Percentiles rank a stretch among this genome's conserved stretches.
These are phyloP conservation scores for Dictyostelium citrinum DNA, from an alignment of 78 protist genomes.

Conservation along the genomic window DNA sequence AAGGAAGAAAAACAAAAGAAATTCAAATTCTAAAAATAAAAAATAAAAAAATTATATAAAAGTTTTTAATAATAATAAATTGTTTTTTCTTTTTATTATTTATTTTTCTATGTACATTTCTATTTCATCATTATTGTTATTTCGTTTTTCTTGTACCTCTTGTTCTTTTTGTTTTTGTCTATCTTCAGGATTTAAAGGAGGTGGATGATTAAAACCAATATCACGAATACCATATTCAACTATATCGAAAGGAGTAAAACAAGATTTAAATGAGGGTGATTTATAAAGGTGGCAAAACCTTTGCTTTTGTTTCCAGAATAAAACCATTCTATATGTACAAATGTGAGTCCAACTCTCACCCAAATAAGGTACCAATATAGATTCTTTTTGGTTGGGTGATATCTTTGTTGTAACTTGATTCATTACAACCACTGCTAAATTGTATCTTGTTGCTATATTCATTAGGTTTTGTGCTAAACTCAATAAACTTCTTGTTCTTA, in stretches of 20 bases:
- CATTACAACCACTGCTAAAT: constrained; percentile 78
- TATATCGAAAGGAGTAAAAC: background rate
- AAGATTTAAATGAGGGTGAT: constrained; percentile 10
- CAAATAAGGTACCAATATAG: constrained; percentile 76
- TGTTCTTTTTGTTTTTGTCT: background rate
- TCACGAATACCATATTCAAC: constrained; percentile 35
- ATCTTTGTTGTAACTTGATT: constrained; percentile 85
- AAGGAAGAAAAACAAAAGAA: constrained; percentile 77
- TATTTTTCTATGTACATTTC: background rate
- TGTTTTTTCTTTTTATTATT: background rate
- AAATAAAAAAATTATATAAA: too few species aligned
- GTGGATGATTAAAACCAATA: background rate
- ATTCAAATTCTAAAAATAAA: constrained; percentile 74
- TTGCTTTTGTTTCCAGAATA: constrained; percentile 23
- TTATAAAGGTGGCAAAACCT: constrained; percentile 42
- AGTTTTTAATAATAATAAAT: background rate
- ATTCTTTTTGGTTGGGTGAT: background rate
- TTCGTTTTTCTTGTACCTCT: background rate
- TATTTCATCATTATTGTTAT: background rate
- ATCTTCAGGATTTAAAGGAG: background rate
- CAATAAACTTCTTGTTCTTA: constrained; percentile 55
- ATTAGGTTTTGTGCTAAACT: constrained; percentile 39
- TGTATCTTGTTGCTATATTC: constrained; percentile 24
- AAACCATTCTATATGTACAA: constrained; percentile 58
- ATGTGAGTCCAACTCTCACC: constrained; percentile 85